Conservation (phyloP, 139 green algal species). For the Zygnema cylindricum region DNA sequence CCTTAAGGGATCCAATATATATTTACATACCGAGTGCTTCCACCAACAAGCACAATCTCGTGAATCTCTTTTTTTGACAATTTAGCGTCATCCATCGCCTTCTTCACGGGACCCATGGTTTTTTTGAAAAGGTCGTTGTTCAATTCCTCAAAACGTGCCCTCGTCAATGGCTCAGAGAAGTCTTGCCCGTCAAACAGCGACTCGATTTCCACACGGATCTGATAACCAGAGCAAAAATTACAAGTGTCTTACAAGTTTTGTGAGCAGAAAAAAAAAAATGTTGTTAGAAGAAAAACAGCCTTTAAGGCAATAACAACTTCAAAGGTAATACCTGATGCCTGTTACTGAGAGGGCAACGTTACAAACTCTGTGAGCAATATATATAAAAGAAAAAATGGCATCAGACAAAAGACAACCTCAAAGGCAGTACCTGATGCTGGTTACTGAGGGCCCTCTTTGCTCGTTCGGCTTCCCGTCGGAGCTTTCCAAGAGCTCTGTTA, state of each 20-base stretch:
- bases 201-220: conserved; percentile 96
- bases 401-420: too few relatives aligned
- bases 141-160: conserved; percentile 98
- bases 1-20: neutral
- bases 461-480: conserved; percentile 93
- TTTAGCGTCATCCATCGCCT: conserved; percentile 92
- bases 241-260: neutral
- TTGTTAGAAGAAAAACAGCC: neutral
- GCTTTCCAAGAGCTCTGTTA: conserved; percentile 90
- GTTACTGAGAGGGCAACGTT: too few relatives aligned
- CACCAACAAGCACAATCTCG: conserved; percentile 96
- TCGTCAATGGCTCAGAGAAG: conserved; percentile 95
- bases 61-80: conserved; percentile 90
- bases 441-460: conserved; percentile 95
- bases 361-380: too few relatives aligned
- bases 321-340: too few relatives aligned
- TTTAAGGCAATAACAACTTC: too few relatives aligned
- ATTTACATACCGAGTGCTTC: conserved; percentile 79
- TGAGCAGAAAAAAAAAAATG: neutral
- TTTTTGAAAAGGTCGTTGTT: conserved; percentile 98
- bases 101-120: conserved; percentile 94
- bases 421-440: conserved; percentile 92
- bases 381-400: too few relatives aligned
- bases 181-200: conserved; percentile 92
- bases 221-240: neutral